Evolutionary conservation across 129 eudicot species (phyloP).

Genomic region (Tagetes erecta): DNA sequence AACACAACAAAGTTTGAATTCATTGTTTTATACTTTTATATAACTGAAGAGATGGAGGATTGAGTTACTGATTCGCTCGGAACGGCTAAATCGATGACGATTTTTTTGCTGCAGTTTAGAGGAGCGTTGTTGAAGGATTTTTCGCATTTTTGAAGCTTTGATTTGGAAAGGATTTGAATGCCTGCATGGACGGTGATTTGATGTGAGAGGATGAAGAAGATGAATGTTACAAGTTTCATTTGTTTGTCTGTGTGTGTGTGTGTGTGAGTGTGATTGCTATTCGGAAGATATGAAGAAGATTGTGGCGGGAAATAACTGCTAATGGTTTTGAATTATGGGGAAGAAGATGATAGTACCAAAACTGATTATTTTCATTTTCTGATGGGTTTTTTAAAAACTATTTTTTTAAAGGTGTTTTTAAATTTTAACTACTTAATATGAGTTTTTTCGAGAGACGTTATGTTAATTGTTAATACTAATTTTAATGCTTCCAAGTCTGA

Average conservation of each 20-base stretch:
- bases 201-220: conserved; percentile 21
- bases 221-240: conserved; percentile 36
- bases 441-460: too few species aligned
- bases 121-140: conserved; percentile 30
- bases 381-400: too few species aligned
- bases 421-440: not conserved
- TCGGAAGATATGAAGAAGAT: not conserved
- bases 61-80: conserved; percentile 69
- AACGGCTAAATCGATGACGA: conserved; percentile 70
- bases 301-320: conserved; percentile 34
- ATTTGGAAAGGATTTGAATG: conserved; percentile 70
- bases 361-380: not conserved
- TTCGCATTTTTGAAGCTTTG: conserved; percentile 73
- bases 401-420: too few species aligned
- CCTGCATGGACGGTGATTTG: conserved; percentile 2
- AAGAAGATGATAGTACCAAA: not conserved
- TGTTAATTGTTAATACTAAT: too few species aligned
- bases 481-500: too few species aligned
- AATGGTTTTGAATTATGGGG: not conserved
- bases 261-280: not conserved
- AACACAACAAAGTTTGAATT: not conserved
- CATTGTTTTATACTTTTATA: not conserved
- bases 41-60: not conserved
- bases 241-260: conserved; percentile 3
- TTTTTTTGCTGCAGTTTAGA: conserved; percentile 71